A percentile compares a stretch with the other conserved stretches of the same genome.
phyloP scores from a whole-genome alignment of 2,329 filamentous ascomycete species.

The Elsinoe perseae region DNA sequence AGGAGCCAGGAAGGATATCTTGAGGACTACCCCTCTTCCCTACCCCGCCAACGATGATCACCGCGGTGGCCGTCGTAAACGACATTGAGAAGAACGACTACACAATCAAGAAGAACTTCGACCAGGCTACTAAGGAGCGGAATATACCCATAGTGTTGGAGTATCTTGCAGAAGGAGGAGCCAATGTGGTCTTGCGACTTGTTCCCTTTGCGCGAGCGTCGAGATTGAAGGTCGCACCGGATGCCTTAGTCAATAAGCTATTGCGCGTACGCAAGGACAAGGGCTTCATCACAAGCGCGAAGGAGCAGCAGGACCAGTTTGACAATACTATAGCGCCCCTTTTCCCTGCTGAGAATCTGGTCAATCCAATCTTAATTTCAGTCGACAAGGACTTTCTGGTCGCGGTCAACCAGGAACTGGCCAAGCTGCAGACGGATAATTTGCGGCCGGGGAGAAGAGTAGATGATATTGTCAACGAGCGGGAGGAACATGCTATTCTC shows the following conservation, averaged over 20 bases:
- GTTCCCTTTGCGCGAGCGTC: conserved; percentile 8
- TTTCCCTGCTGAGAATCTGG: conserved; percentile 26
- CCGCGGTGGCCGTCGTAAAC: conserved; percentile 13
- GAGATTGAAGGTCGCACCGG: conserved; percentile 18
- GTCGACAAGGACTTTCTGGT: conserved; percentile 21
- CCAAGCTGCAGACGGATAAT: conserved; percentile 3
- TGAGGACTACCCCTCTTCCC: conserved; percentile 5
- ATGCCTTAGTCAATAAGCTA: conserved; percentile 23
- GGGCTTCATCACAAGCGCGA: conserved; percentile 24
- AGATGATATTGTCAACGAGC: conserved; percentile 24
- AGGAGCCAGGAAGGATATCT: conserved; percentile 5
- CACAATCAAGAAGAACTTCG: conserved; percentile 1
- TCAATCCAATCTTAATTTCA: conserved; percentile 26
- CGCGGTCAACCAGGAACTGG: conserved; percentile 24
- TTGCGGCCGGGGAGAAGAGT: conserved; percentile 22
- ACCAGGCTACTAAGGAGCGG: not conserved
- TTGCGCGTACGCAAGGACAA: conserved; percentile 30
- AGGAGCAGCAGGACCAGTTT: conserved; percentile 25
- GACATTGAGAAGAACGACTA: conserved; percentile 10
- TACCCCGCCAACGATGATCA: conserved; percentile 13
- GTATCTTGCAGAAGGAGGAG: conserved; percentile 33
- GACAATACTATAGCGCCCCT: conserved; percentile 24
- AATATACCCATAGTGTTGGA: conserved; percentile 19
- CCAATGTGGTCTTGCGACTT: conserved; percentile 31
- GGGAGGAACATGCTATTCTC: conserved; percentile 27